Conservation (phyloP, 75 land plant species). For the Picea glauca region DNA sequence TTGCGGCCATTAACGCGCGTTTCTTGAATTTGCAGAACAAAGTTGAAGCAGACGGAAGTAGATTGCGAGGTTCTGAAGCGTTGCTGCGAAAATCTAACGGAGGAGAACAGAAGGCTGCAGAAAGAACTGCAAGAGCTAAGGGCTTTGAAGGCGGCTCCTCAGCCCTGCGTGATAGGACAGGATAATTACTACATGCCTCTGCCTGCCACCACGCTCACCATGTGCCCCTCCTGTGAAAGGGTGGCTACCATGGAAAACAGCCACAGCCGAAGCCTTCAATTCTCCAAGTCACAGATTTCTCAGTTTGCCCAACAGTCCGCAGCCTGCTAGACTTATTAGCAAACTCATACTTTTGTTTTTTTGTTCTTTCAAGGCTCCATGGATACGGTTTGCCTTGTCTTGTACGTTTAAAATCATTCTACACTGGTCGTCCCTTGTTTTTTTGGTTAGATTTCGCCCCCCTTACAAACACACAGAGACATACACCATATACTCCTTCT, state of each 20-base stretch:
- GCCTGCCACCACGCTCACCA: slow-evolving; percentile 89
- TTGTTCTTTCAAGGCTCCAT: too few relatives aligned
- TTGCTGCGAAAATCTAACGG: slow-evolving; percentile 82
- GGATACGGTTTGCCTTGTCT: too few relatives aligned
- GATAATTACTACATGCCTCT: slow-evolving; percentile 63
- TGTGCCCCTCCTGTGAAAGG: slow-evolving; percentile 91
- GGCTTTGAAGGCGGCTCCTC: slow-evolving; percentile 58
- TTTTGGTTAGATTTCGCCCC: too few relatives aligned
- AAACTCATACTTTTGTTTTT: too few relatives aligned
- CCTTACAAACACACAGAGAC: too few relatives aligned
- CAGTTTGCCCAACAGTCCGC: slow-evolving; percentile 10
- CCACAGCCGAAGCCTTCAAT: slow-evolving; percentile 2
- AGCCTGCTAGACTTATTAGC: background rate
- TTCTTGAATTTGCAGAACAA: slow-evolving; percentile 44
- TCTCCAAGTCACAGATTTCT: slow-evolving; percentile 10
- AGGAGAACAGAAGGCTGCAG: slow-evolving; percentile 79
- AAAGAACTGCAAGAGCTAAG: slow-evolving; percentile 86
- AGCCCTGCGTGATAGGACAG: slow-evolving; percentile 6
- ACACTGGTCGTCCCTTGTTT: too few relatives aligned
- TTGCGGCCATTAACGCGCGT: too few relatives aligned
- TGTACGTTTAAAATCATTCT: too few relatives aligned
- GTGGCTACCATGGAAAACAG: slow-evolving; percentile 45
- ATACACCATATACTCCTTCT: too few relatives aligned
- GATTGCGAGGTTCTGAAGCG: slow-evolving; percentile 90
- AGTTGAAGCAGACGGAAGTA: slow-evolving; percentile 91